phyloP scores from a whole-genome alignment of 2,329 filamentous ascomycete genomes.

The Pyrenochaeta sp. region DNA sequence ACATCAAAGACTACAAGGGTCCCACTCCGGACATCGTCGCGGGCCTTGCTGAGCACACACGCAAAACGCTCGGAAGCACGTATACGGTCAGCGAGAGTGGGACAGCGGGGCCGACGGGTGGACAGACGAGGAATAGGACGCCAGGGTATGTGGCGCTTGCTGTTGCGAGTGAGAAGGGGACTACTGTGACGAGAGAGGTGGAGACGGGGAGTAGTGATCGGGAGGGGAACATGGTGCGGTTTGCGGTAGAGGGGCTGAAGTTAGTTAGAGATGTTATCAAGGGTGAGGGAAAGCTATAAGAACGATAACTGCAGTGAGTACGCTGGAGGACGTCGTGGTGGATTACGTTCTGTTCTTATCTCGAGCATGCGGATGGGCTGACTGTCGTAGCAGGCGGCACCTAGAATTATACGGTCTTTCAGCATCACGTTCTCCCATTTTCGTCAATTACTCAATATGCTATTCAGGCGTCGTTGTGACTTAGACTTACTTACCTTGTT shows the following conservation, averaged over 20 bases:
- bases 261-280: constrained; percentile 66
- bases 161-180: constrained; percentile 63
- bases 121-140: constrained; percentile 63
- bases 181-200: constrained; percentile 62
- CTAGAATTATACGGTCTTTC: neutral
- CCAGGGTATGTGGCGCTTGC: constrained; percentile 72
- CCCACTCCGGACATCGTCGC: constrained; percentile 67
- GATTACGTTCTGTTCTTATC: neutral
- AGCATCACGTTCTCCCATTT: no score
- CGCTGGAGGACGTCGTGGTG: neutral
- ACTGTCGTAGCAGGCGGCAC: neutral
- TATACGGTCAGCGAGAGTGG: constrained; percentile 69
- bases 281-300: constrained; percentile 51
- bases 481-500: neutral
- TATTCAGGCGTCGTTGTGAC: neutral
- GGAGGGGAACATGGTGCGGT: constrained; percentile 69
- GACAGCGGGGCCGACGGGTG: constrained; percentile 69
- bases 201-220: constrained; percentile 65
- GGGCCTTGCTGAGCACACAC: constrained; percentile 64
- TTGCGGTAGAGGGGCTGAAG: constrained; percentile 66
- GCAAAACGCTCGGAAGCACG: constrained; percentile 63
- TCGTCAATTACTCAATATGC: neutral
- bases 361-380: neutral
- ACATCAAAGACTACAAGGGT: constrained; percentile 63
- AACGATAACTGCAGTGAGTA: neutral